Base-by-base conservation (phyloP, 768 basidiomycete species). In the Mycena haematopus region DNA sequence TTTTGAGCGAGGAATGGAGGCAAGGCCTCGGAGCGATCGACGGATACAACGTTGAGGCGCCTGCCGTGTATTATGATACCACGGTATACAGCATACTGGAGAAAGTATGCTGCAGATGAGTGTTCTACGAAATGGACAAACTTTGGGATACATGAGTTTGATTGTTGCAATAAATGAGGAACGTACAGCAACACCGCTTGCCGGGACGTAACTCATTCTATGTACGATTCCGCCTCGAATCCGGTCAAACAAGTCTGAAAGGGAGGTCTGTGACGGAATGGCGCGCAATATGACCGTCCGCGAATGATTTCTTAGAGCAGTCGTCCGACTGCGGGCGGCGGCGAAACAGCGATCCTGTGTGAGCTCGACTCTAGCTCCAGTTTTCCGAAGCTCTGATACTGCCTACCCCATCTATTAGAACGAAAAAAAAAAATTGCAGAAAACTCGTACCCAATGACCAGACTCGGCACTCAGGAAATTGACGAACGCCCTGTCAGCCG, bases 201-300 rank as follows among this genome's bases (percentile, higher is more conserved):
- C 25, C 4, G 65, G 60, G 22, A n/a, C 2, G 10, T 44, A 36
- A 10, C 15, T 24, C 14, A 65, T 52, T 45, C 38, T 44, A 14
- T 62, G 27, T 8, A 65, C n/a, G 11, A 44, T n/a, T 11, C 65
- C 65, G 17, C 60, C 65, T 53, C 65, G 50, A 29, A 65, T 58
- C 15, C 42, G 29, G 60, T 62, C 60, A n/a, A 35, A 46, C 9
- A 65, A 4, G 1, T 65, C 65, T 11, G 46, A 22, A 10, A 58
- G 25, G 15, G 60, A 31, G 1, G 60, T 54, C 22, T 50, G 10
- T 27, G 25, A 21, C 2, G 65, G 65, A 19, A 65, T 46, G 7
- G 27, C 31, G 1, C 27, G 36, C 46, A 65, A 38, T 3, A 51
- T 3, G 17, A 65, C 56, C n/a, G 21, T 25, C 31, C 56, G 40